Conservation (phyloP, 2,329 filamentous ascomycete species). For the Fusarium sambucinum region DNA sequence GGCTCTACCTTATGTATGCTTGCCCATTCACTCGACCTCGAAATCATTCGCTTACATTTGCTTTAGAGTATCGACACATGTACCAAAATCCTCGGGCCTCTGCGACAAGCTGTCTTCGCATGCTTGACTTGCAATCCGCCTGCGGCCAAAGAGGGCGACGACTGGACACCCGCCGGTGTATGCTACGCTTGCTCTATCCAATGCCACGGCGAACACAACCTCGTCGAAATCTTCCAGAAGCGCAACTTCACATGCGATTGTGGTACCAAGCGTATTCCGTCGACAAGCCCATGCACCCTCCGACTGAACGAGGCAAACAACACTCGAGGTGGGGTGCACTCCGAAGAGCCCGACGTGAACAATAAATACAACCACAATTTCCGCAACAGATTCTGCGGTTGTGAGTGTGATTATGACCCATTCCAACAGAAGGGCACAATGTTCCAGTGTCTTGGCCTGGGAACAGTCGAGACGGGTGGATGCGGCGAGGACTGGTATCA, state of each 20-base stretch:
- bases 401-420: conserved; percentile 87
- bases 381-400: conserved; percentile 90
- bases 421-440: conserved; percentile 94
- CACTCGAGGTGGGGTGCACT: conserved; percentile 80
- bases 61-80: conserved; percentile 89
- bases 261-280: conserved; percentile 83
- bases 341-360: conserved; percentile 75
- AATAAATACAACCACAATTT: conserved; percentile 99
- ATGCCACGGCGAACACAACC: conserved; percentile 93
- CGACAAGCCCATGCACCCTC: conserved; percentile 78
- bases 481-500: conserved; percentile 99
- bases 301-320: conserved; percentile 80
- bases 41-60: conserved; percentile 36
- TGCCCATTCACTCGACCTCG: neutral
- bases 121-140: conserved; percentile 94
- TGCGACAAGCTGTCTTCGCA: conserved; percentile 90
- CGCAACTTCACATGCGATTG: conserved; percentile 97
- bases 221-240: conserved; percentile 97
- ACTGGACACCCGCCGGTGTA: conserved; percentile 75
- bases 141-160: conserved; percentile 69
- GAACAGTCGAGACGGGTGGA: conserved; percentile 81
- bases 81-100: conserved; percentile 86
- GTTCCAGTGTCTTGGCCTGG: conserved; percentile 95
- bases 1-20: conserved; percentile 86
- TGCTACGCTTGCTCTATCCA: conserved; percentile 98